Evolutionary conservation across 331 rosid genomes (phyloP), one percentile per base, ranked within the genome.

Genomic region (Phaseolus coccineus): DNA sequence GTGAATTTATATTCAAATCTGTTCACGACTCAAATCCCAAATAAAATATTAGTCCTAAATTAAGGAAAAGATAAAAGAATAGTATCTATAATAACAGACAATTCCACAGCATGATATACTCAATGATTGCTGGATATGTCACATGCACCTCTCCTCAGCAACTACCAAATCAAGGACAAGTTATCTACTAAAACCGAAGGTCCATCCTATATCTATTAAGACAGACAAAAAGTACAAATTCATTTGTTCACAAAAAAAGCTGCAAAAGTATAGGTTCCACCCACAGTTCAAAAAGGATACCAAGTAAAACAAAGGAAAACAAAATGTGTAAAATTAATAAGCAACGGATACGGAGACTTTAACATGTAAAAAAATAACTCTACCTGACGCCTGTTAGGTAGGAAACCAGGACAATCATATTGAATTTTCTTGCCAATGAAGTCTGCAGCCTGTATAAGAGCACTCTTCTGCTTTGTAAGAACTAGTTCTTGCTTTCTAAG

Each of bases 401-500:
- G 87, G 89, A 94, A 94, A 44, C 98, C 97, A 28, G 91, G 96
- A 87, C 97, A 90, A 74, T 89, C 90, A 86, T 94, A 94, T 76
- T 94, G 97, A 79, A 94, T 90, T 90, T 86, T 88, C 76, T 82
- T 81, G 79, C 98, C 98, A 77, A 91, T 88, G 72, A 88, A 82
- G 76, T 93, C 95, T 22, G 97, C 98, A 81, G 90, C 93, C 82
- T 84, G 86, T 64, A 90, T 88, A 86, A 93, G 97, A 71, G 91
- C 79, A 69, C 82, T 74, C 88, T 89, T 90, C 79, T 83, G 95
- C 91, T 90, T 91, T 74, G 95, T 93, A 70, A 85, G 55, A 35
- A 83, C 80, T 62, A 87, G 85, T 63, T 88, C 98, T 77, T 87
- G 97, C 88, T 88, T 93, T 81, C 83, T 86, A 82, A 88, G 86